Evolutionary conservation across 2,329 filamentous ascomycete genomes (phyloP).

Genomic region (Penicillium olsonii): DNA sequence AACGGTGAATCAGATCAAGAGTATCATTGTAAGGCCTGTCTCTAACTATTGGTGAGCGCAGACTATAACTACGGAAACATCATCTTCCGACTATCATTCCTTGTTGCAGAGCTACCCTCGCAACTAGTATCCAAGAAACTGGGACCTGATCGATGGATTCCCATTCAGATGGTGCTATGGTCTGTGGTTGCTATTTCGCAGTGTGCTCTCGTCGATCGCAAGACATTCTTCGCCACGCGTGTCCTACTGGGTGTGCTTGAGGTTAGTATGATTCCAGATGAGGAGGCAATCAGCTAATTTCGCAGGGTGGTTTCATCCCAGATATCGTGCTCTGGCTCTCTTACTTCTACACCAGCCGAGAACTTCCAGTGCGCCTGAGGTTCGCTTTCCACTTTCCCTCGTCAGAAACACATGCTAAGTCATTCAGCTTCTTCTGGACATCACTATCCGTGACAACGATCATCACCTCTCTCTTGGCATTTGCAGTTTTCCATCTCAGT

Average conservation of each 20-base stretch:
- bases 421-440: conserved; percentile 64
- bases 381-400: conserved; percentile 1
- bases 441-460: conserved; percentile 49
- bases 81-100: conserved; percentile 57
- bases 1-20: conserved; percentile 46
- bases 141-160: conserved; percentile 59
- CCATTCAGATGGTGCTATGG: conserved; percentile 56
- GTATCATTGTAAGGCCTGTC: conserved; percentile 51
- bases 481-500: conserved; percentile 38
- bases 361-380: conserved; percentile 63
- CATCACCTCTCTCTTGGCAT: conserved; percentile 38
- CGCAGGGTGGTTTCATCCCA: conserved; percentile 60
- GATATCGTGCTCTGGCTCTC: conserved; percentile 56
- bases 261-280: conserved; percentile 52
- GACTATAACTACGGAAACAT: conserved; percentile 57
- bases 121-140: conserved; percentile 59
- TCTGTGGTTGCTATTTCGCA: conserved; percentile 51
- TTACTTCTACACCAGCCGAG: conserved; percentile 69
- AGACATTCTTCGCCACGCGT: conserved; percentile 41
- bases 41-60: conserved; percentile 47
- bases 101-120: conserved; percentile 58
- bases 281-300: background rate
- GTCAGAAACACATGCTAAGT: too few relatives aligned
- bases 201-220: conserved; percentile 46
- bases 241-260: conserved; percentile 47